Conservation (phyloP, 169 alveolate species). For the Plasmodium knowlesi region DNA sequence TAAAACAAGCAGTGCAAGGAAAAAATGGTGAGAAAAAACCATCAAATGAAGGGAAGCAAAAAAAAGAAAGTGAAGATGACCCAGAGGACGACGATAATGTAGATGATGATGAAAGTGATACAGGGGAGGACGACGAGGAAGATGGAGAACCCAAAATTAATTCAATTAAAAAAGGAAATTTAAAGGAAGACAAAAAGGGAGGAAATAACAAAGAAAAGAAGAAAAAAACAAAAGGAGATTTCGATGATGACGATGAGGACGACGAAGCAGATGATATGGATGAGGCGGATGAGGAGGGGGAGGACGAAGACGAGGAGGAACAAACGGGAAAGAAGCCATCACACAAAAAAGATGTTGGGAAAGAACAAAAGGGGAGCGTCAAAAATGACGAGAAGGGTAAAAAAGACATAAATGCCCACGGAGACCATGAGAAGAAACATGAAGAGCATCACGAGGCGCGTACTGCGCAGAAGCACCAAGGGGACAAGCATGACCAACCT, state of each 20-base stretch:
- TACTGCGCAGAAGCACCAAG: background rate
- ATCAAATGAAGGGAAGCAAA: background rate
- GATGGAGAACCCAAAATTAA: slow-evolving; percentile 1
- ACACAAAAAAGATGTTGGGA: background rate
- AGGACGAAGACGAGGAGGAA: background rate
- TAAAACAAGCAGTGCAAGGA: background rate
- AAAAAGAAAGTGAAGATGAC: slow-evolving; percentile 11
- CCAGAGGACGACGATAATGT: background rate
- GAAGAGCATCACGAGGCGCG: background rate
- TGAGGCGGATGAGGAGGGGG: background rate
- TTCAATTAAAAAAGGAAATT: background rate
- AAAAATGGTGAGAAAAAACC: background rate
- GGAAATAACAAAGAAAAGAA: slow-evolving; percentile 1
- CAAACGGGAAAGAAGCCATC: background rate
- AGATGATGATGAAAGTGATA: background rate
- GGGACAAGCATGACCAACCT: background rate
- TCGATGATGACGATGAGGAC: background rate
- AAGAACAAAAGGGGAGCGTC: background rate
- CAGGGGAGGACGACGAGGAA: slow-evolving; percentile 31
- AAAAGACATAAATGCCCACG: slow-evolving; percentile 12
- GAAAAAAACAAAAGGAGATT: background rate
- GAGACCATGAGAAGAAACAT: background rate
- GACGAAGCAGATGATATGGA: background rate
- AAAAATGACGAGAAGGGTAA: background rate
- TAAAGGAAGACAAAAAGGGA: slow-evolving; percentile 8